Base-by-base conservation (phyloP, 75 land plant species). In the Selaginella moellendorffii region DNA sequence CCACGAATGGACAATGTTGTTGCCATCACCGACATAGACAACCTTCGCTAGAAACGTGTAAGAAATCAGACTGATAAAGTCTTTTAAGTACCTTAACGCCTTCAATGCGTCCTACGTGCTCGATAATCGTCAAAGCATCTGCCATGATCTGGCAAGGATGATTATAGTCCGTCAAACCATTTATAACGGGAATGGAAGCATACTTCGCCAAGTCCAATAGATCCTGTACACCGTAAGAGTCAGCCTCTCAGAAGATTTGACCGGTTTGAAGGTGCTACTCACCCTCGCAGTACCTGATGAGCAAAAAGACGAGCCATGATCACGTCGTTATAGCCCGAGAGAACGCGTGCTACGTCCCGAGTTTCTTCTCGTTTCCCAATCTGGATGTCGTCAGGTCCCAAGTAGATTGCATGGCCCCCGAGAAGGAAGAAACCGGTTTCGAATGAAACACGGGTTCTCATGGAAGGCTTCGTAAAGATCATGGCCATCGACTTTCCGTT, bases 141-240 rank as follows among this genome's bases (percentile, higher is more conserved):
- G 96, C 96, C 96, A 88, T 93, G 53, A 93, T 85, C 72, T 93
- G 98, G 69, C 90, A 83, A 17, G 98, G 96, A 69, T 88, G 96
- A 73, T 93, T 88, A 69, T 78, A 93, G 72, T 93, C 96, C 9
- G 98, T 85, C 54, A 93, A 69, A 23, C 98, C 98, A 79, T 89
- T 89, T 64, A 93, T 72, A 2, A 93, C 86, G 17, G 98, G 98
- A 27, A 95, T 88, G 62, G 71, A 65, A 12, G 90, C 28, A 79
- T 80, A 82, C 52, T 78, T 78, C 28, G 99, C 99, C 71, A 95
- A 69, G 74, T 95, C 99, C 56, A 89, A 74, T 26, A 95, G 81
- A 59, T 95, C 96, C 96, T 93, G n/a, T n/a, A n/a, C n/a, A n/a
- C n/a, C n/a, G n/a, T n/a, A n/a, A n/a, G n/a, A n/a, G n/a, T n/a